Percentiles rank a stretch among this genome's conserved stretches.
Evolutionary conservation across 2,329 filamentous ascomycete species (phyloP).

Genomic region (Arthrobotrys pseudoclavata): DNA sequence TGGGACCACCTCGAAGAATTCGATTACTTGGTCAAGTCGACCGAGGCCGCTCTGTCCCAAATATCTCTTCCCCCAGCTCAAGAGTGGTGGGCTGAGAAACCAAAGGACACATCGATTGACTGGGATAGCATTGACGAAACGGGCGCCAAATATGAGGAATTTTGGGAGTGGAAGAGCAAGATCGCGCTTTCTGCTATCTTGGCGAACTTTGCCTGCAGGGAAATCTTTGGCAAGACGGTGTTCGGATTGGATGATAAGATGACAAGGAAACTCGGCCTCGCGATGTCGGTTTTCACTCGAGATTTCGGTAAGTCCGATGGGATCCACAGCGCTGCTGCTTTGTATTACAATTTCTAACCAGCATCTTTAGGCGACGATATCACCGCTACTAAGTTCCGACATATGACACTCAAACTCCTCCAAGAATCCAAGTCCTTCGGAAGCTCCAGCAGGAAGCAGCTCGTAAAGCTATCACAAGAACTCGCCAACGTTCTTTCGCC

Average conservation of each 20-base stretch:
- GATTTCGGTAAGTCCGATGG: slow-evolving; percentile 43
- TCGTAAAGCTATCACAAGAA: slow-evolving; percentile 51
- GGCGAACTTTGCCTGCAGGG: slow-evolving; percentile 54
- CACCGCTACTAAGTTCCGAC: slow-evolving; percentile 53
- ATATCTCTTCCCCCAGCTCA: slow-evolving; percentile 41
- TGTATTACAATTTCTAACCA: slow-evolving; percentile 1
- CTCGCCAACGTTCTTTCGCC: slow-evolving; percentile 50
- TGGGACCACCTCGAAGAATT: slow-evolving; percentile 57
- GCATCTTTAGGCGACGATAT: slow-evolving; percentile 45
- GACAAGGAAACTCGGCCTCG: slow-evolving; percentile 45
- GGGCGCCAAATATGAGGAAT: slow-evolving; percentile 48
- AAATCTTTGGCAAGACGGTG: slow-evolving; percentile 51
- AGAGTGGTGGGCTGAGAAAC: slow-evolving; percentile 58
- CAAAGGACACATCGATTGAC: slow-evolving; percentile 44
- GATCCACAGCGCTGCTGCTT: not conserved
- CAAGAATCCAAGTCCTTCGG: slow-evolving; percentile 50
- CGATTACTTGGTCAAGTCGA: slow-evolving; percentile 37
- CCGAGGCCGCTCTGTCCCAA: slow-evolving; percentile 48
- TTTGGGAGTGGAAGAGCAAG: slow-evolving; percentile 59
- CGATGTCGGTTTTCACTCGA: slow-evolving; percentile 52
- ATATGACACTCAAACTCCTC: slow-evolving; percentile 49
- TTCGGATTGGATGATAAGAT: slow-evolving; percentile 50
- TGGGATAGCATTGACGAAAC: slow-evolving; percentile 51
- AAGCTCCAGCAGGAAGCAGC: slow-evolving; percentile 40
- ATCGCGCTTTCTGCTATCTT: slow-evolving; percentile 38